Base-by-base conservation (phyloP, 148 eudicot species). In the Drosera capensis region DNA sequence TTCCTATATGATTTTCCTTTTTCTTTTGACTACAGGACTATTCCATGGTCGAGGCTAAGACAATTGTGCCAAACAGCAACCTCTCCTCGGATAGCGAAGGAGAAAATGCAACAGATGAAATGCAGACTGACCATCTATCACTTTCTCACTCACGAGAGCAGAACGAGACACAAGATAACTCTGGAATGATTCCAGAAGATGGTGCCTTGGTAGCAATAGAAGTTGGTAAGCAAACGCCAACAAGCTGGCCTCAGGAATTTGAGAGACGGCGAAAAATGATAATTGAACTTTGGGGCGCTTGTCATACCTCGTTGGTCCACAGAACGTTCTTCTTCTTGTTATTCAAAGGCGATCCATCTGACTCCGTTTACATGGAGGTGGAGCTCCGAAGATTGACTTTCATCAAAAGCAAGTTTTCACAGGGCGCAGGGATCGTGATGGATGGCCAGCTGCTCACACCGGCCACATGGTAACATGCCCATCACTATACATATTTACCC, bases 321-420 rank as follows among this genome's bases (percentile, higher is more conserved):
- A 71, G 99, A 60, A 81, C 80, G 55, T 78, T 67, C 34, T 92
- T 92, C 59, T 81, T 69, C 66, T 66, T 92, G 67, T 75, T 92
- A 37, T 92, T 92, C 46, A 71, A 70, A 68, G 99, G 88, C 16
- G 99, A 92, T 56, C 88, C 78, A 17, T 70, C 99, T 1, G 99
- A 92, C 49, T 70, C 82, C 12, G 60, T 85, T 36, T 92, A 92
- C 71, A 48, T 92, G 67, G 99, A 85, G 66, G 95, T 92, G 2
- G 99, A 92, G 63, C 72, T 73, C 14, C 72, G 99, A 52, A 61
- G 95, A 29, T 50, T 92, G 62, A 71, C 94, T 12, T 92, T 73
- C 59, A 84, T 92, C 54, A 79, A 73, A 68, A 63, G 57, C 54
- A 56, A 72, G 42, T 62, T 68, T 36, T 56, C 80, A 57, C 67